Evolutionary conservation across 352 stramenopile species (phyloP), one percentile per base, ranked within the genome.

Genomic region (Phytophthora agathidicida): DNA sequence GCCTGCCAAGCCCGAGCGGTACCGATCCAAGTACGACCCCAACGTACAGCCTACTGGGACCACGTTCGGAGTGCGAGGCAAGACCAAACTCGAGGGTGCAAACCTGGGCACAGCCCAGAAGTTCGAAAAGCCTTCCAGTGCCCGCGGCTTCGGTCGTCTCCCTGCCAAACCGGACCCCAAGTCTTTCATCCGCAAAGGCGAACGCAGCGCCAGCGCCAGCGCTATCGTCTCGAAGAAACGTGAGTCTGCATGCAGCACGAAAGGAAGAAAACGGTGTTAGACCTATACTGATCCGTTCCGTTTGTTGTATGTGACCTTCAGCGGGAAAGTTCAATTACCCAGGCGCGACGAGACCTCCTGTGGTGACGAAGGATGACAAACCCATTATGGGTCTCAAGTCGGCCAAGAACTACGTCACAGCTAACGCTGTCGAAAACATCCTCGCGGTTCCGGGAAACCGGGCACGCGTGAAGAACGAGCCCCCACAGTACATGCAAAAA

Each of bases 381-480:
- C 92, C 94, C 1, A 90, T 98, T 38, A 91, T 97, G 77, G 94
- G 93, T 0, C 71, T 98, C 37, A 96, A 93, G 38, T 96, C 89
- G 1, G 80, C 79, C 45, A 98, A 97, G 70, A 97, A 98, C 53
- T 98, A 93, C 52, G 72, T 98, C 27, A 96, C 88, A 14, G 83
- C 89, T 3, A 98, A 98, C 78, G 93, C 94, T 7, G 86, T 98
- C 3, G 91, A 98, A 68, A 83, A 77, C 1, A 98, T 98, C 50
- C 72, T 97, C 9, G 61, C 88, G 30, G 73, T 92, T 37, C 83
- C 86, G 0, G 80, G 77, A 11, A 80, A 80, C 39, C 79, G 86
- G 9, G 80, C 76, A 2, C 74, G 71, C 3, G 71, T 63, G 47
- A 91, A 65, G 53, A 81, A 84, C 7, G 73, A 89, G 3, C 71